phyloP scores from a whole-genome alignment of 495 filamentous ascomycete genomes.

The Aspergillus kassunensis region DNA sequence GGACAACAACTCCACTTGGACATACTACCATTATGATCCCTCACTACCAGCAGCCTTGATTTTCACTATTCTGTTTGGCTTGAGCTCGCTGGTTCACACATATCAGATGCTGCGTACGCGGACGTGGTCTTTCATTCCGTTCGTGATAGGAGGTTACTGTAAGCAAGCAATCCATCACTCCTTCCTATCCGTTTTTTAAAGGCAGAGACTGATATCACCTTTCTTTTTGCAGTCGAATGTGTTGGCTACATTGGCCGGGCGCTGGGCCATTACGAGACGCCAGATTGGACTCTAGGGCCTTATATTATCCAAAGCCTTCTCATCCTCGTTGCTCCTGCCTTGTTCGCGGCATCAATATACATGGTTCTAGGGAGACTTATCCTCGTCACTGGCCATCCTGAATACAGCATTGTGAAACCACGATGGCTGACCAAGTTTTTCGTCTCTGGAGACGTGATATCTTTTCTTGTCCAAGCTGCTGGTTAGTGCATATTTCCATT shows the following conservation, averaged over 20 bases:
- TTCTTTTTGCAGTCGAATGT: conserved; percentile 4
- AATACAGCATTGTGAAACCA: background rate
- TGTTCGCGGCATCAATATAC: conserved; percentile 34
- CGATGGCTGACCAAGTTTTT: conserved; percentile 19
- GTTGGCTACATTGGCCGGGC: conserved; percentile 51
- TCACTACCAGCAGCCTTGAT: background rate
- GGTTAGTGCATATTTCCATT: conserved; percentile 5
- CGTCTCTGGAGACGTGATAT: conserved; percentile 21
- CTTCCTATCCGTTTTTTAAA: background rate
- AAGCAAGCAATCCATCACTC: conserved; percentile 25
- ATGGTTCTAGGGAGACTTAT: conserved; percentile 38
- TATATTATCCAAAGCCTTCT: conserved; percentile 29
- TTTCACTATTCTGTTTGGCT: background rate
- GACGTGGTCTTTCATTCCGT: conserved; percentile 60
- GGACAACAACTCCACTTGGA: no score
- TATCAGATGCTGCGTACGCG: conserved; percentile 21
- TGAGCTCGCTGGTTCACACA: background rate
- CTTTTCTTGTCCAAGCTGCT: conserved; percentile 15
- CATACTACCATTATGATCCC: conserved; percentile 2
- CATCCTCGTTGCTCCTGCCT: conserved; percentile 34
- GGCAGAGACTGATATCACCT: background rate
- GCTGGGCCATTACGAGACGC: conserved; percentile 18
- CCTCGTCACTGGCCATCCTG: conserved; percentile 33
- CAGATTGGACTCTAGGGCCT: conserved; percentile 13
- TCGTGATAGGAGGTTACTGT: conserved; percentile 51